Percentiles rank a stretch among this genome's conserved stretches.
phyloP scores from a whole-genome alignment of 1,284 basidiomycete species.

The Ganoderma sp. region DNA sequence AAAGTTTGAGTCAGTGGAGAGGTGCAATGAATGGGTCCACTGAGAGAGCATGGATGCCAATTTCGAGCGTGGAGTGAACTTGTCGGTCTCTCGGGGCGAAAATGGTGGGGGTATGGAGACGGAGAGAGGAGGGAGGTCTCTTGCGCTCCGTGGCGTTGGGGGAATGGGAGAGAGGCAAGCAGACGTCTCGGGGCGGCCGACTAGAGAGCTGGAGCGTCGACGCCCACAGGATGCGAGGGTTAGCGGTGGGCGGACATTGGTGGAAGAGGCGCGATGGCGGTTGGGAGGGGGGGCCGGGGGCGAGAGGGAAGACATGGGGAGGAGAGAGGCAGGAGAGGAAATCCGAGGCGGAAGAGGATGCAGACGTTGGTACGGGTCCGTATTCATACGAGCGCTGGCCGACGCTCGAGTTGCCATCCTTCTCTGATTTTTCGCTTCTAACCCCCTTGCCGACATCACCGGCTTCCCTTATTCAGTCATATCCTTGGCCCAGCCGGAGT shows the following conservation, averaged over 20 bases:
- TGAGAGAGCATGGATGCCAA: slow-evolving; percentile 52
- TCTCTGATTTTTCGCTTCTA: slow-evolving; percentile 17
- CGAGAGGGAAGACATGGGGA: slow-evolving; percentile 30
- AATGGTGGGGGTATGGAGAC: slow-evolving; percentile 51
- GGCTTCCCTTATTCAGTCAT: slow-evolving; percentile 12
- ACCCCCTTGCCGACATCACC: slow-evolving; percentile 21
- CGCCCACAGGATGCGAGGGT: slow-evolving; percentile 61
- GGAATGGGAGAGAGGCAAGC: slow-evolving; percentile 34
- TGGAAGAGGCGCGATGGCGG: slow-evolving; percentile 65
- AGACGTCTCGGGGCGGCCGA: slow-evolving; percentile 41
- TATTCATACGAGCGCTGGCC: slow-evolving; percentile 29
- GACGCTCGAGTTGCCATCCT: neutral
- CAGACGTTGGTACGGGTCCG: slow-evolving; percentile 16
- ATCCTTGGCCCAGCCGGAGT: slow-evolving; percentile 23
- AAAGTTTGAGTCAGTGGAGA: slow-evolving; percentile 38
- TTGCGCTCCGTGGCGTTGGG: slow-evolving; percentile 27
- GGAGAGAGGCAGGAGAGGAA: slow-evolving; percentile 23
- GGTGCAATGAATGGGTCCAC: slow-evolving; percentile 58
- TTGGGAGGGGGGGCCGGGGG: slow-evolving; percentile 45
- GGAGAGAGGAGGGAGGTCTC: slow-evolving; percentile 39
- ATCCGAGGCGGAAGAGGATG: slow-evolving; percentile 3
- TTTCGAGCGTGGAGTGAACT: slow-evolving; percentile 21
- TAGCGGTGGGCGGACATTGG: slow-evolving; percentile 60
- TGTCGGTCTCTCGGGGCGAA: slow-evolving; percentile 15
- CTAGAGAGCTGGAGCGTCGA: slow-evolving; percentile 51